These are phyloP conservation scores for Amphichorda felina DNA, from an alignment of 2,329 filamentous ascomycete species.

Conservation along the genomic window DNA sequence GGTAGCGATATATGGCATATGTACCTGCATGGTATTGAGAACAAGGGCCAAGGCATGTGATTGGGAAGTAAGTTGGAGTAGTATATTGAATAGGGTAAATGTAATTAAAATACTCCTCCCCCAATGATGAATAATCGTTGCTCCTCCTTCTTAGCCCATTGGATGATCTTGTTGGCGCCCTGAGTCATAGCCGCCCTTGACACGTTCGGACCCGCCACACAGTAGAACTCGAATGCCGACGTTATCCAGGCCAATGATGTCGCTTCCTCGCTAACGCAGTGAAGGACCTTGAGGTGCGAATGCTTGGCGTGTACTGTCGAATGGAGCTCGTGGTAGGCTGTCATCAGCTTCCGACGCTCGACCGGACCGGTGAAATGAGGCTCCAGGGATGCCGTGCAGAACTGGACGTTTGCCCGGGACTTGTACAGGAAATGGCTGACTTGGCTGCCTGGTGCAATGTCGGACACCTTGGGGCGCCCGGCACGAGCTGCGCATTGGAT, in stretches of 20 bases:
- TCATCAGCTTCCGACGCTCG: conserved; percentile 62
- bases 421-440: conserved; percentile 94
- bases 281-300: conserved; percentile 75
- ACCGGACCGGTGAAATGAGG: conserved; percentile 51
- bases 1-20: too few relatives aligned
- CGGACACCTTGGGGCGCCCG: conserved; percentile 59
- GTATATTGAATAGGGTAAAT: too few relatives aligned
- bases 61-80: too few relatives aligned
- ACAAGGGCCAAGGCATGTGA: too few relatives aligned
- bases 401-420: conserved; percentile 87
- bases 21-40: too few relatives aligned
- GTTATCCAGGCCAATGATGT: conserved; percentile 86
- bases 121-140: conserved; percentile 94
- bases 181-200: conserved; percentile 59
- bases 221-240: conserved; percentile 86
- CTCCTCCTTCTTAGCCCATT: conserved; percentile 87
- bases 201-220: conserved; percentile 69
- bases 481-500: conserved; percentile 60
- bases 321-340: conserved; percentile 76
- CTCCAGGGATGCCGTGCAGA: conserved; percentile 75
- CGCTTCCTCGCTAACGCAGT: conserved; percentile 62
- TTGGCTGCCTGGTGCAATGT: conserved; percentile 69
- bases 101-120: conserved; percentile 63
- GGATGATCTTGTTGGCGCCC: conserved; percentile 77
- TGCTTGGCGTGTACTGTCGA: conserved; percentile 75